Base-by-base conservation (phyloP, 2,329 filamentous ascomycete genomes). In the Aspergillus pseudotamarii region DNA sequence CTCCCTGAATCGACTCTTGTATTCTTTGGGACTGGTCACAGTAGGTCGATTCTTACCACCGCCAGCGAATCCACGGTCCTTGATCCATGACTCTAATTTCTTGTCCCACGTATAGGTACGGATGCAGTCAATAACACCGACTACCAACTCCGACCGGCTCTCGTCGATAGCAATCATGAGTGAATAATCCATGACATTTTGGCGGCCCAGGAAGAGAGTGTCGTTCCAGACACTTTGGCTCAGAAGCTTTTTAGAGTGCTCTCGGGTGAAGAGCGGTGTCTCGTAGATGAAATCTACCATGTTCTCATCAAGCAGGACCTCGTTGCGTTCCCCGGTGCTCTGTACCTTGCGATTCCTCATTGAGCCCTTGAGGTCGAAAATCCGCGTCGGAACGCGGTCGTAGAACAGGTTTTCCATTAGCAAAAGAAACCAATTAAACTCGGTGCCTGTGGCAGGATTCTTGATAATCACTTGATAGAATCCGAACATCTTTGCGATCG, bases 261-360 rank as follows among this genome's bases (percentile, higher is more conserved):
- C 95, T 54, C 96, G 89, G 11, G 94, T 91, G 76, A 99, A 99
- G 19, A 99, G 85, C 0, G 95, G 96, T 2, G 92, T 96, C 76
- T 99, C 95, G 72, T 97, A 99, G 67, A 99, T 98, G 76, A 96
- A 98, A 76, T 99, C 96, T 11, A 99, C 95, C 86, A 99, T 95
- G 79, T 99, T 99, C 75, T 99, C 96, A 73, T 99, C 95, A 1
- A 99, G 85, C 3, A 99, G 86, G 3, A 99, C 95, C 78, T 99
- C 95, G 69, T 98, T 95, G 68, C 94, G 91, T 79, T 98, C 93
- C 58, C 95, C 96, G 0, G 95, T 99, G 32, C 91, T 93, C 74
- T 98, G 90, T 53, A 98, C 97, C 76, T 97, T 97, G 72, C 95
- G 92, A 79, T 99, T 99, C 54, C 95, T 90, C 95, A 99, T 99